Evolutionary conservation across 805 yeast species (phyloP).

Genomic region (Sungouiozyma ichnusensis): DNA sequence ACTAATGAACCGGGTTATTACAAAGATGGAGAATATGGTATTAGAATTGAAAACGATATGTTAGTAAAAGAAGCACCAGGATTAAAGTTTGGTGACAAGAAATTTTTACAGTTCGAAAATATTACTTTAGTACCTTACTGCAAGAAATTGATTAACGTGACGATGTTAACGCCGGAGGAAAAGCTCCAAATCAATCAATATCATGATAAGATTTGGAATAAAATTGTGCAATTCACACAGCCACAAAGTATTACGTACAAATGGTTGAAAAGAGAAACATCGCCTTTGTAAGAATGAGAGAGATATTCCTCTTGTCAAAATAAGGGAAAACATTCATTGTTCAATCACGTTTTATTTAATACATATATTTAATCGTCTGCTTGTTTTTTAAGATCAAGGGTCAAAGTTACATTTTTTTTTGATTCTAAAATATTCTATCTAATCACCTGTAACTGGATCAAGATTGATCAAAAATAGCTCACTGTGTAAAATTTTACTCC

Average conservation of each 20-base stretch:
- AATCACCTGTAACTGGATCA: no score
- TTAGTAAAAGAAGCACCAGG: conserved; percentile 37
- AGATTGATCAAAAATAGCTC: no score
- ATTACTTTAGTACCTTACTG: conserved; percentile 82
- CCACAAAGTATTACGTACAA: conserved; percentile 49
- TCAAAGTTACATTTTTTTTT: no score
- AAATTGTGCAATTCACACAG: conserved; percentile 40
- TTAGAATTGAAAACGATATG: conserved; percentile 80
- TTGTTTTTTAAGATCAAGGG: no score
- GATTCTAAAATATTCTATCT: no score
- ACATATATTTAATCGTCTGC: neutral
- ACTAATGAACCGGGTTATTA: conserved; percentile 95
- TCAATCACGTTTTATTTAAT: neutral
- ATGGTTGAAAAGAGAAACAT: conserved; percentile 64
- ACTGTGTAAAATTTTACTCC: no score
- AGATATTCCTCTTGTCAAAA: neutral
- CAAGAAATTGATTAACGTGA: conserved; percentile 53
- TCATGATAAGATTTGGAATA: conserved; percentile 47
- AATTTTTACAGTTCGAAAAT: conserved; percentile 66
- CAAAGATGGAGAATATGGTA: conserved; percentile 80
- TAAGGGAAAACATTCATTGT: neutral
- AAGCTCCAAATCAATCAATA: conserved; percentile 57
- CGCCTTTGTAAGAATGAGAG: conserved; percentile 1
- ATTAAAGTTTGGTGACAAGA: conserved; percentile 42
- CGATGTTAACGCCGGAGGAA: conserved; percentile 51